phyloP scores from a whole-genome alignment of 257 asterid species.

The Ilex aquifolium region DNA sequence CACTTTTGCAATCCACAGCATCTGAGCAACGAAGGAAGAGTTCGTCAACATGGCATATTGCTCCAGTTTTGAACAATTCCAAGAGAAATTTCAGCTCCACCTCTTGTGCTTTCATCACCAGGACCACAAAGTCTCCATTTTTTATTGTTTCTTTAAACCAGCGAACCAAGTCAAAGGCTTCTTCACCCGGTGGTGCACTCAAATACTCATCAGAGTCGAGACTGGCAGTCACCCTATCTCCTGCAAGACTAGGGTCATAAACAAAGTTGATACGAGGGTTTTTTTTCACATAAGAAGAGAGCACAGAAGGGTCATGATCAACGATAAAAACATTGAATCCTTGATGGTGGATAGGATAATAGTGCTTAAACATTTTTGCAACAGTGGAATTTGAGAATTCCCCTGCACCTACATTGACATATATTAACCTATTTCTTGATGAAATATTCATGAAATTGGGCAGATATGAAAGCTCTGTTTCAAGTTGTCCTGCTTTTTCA shows the following conservation, averaged over 20 bases:
- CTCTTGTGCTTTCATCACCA: constrained; percentile 53
- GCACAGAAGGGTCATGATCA: constrained; percentile 63
- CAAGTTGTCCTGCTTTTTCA: background rate
- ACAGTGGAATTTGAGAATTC: constrained; percentile 44
- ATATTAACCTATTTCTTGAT: constrained; percentile 58
- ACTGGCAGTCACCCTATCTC: constrained; percentile 23
- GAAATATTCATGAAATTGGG: constrained; percentile 66
- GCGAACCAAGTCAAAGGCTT: constrained; percentile 52
- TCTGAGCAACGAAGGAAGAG: constrained; percentile 66
- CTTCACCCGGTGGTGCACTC: constrained; percentile 58
- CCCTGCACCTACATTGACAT: constrained; percentile 69
- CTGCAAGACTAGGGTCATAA: constrained; percentile 62
- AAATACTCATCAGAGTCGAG: constrained; percentile 46
- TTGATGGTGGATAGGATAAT: constrained; percentile 36
- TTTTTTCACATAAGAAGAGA: constrained; percentile 55
- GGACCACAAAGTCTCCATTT: constrained; percentile 67
- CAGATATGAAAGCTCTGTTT: constrained; percentile 38
- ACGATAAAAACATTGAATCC: constrained; percentile 52
- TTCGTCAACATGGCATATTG: constrained; percentile 47
- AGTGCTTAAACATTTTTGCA: constrained; percentile 35
- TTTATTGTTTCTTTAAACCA: constrained; percentile 69
- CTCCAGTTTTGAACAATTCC: constrained; percentile 59
- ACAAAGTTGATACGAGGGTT: constrained; percentile 65
- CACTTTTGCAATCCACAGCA: constrained; percentile 22
- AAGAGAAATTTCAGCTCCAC: constrained; percentile 53